These are phyloP conservation scores for Trichosporon coremiiforme DNA, from an alignment of 1,284 basidiomycete genomes.

Conservation along the genomic window DNA sequence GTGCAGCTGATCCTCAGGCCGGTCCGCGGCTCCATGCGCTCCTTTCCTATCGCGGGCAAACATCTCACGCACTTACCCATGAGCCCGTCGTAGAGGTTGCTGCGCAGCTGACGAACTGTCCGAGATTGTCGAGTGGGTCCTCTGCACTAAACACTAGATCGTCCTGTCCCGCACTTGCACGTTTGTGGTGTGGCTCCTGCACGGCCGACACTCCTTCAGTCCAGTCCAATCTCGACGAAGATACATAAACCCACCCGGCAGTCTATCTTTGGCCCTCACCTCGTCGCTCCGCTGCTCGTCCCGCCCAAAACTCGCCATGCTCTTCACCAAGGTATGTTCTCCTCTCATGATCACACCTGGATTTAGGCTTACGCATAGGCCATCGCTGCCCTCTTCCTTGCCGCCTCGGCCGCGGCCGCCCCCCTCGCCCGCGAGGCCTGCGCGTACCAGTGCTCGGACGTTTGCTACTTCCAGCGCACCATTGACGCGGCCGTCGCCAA, in stretches of 20 bases:
- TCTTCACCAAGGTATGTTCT: conserved; percentile 10
- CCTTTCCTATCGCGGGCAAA: neutral
- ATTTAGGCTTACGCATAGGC: neutral
- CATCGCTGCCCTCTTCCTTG: conserved; percentile 7
- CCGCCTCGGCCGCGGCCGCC: neutral
- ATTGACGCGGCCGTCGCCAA: conserved; percentile 16
- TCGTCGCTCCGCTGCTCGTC: neutral
- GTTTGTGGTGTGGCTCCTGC: neutral
- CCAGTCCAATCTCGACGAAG: too few relatives aligned
- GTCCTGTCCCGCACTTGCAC: neutral
- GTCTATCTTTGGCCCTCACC: too few relatives aligned
- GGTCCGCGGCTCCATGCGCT: neutral
- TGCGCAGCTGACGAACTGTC: neutral
- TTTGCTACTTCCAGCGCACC: conserved; percentile 7
- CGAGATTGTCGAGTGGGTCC: neutral
- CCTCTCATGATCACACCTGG: neutral
- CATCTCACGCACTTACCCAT: neutral
- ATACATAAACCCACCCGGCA: too few relatives aligned
- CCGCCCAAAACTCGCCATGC: neutral
- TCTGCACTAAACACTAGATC: neutral
- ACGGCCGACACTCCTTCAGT: too few relatives aligned
- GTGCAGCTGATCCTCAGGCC: neutral
- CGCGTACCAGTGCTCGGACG: conserved; percentile 15
- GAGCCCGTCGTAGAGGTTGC: neutral
- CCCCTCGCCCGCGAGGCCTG: conserved; percentile 7